Percentiles rank a stretch among this genome's conserved stretches.
phyloP scores from a whole-genome alignment of 768 basidiomycete genomes.

The Auriscalpium microsporum region DNA sequence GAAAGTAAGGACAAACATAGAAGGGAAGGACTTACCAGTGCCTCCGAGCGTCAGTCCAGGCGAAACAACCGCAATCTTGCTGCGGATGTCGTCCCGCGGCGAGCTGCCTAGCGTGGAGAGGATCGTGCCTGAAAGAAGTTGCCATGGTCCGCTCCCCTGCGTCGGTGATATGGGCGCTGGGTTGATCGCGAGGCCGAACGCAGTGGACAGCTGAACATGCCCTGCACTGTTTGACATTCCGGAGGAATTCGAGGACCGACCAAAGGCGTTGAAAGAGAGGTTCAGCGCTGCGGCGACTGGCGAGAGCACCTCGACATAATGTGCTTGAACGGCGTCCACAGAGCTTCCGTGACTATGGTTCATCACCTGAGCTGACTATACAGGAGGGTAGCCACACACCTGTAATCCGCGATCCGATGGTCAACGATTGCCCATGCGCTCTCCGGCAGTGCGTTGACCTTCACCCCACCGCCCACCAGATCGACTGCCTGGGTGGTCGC shows the following conservation, averaged over 20 bases:
- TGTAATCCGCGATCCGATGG: constrained; percentile 21
- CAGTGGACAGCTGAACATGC: constrained; percentile 27
- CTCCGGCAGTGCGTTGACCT: constrained; percentile 40
- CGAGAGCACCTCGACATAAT: constrained; percentile 20
- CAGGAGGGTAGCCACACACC: constrained; percentile 7
- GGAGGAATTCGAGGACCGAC: constrained; percentile 14
- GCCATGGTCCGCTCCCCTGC: constrained; percentile 26
- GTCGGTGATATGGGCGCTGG: constrained; percentile 37
- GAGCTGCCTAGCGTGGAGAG: constrained; percentile 25
- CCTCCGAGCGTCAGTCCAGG: constrained; percentile 29
- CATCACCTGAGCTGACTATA: constrained; percentile 11
- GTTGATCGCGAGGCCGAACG: constrained; percentile 24
- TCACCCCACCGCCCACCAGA: constrained; percentile 31
- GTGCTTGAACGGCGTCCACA: constrained; percentile 21
- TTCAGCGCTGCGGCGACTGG: constrained; percentile 27
- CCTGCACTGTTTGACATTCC: constrained; percentile 20
- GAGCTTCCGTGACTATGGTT: constrained; percentile 14
- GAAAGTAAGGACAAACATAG: too few species aligned
- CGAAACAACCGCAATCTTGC: constrained; percentile 24
- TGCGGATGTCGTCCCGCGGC: constrained; percentile 18
- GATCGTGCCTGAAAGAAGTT: constrained; percentile 36
- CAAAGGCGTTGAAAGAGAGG: constrained; percentile 34
- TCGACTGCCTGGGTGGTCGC: constrained; percentile 39
- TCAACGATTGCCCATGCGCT: constrained; percentile 19
- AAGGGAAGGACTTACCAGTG: constrained; percentile 21